Percentiles rank a stretch among this genome's conserved stretches.
These are phyloP conservation scores for Knoxia roxburghii DNA, from an alignment of 257 asterid species.

Conservation along the genomic window DNA sequence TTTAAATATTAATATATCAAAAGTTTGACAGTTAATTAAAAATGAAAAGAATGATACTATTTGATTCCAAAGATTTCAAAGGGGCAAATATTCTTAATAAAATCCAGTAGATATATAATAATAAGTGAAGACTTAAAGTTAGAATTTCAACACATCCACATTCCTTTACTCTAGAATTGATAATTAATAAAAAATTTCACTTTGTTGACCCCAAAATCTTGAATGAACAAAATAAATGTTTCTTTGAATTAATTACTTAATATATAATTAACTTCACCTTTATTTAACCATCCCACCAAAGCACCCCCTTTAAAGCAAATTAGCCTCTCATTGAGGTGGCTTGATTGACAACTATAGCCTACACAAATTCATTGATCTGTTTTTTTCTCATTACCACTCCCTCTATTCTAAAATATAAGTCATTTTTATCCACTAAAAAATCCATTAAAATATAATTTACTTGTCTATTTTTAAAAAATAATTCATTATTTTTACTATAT, in stretches of 20 bases:
- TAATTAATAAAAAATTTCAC: not conserved
- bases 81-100: not conserved
- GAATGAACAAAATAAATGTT: not conserved
- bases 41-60: too few relatives aligned
- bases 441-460: too few relatives aligned
- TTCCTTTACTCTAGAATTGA: not conserved
- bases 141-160: not conserved
- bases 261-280: not conserved
- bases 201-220: conserved; percentile 12
- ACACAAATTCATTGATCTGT: not conserved
- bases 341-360: conserved; percentile 4
- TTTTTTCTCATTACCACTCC: too few relatives aligned
- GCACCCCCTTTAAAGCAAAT: not conserved
- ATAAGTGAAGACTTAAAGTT: not conserved
- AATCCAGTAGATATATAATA: not conserved
- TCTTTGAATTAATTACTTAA: not conserved
- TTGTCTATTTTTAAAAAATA: too few relatives aligned
- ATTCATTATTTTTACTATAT: too few relatives aligned
- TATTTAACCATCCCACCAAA: not conserved
- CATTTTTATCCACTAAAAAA: too few relatives aligned
- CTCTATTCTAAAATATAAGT: too few relatives aligned
- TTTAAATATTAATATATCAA: too few relatives aligned
- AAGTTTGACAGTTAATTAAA: too few relatives aligned
- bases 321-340: not conserved
- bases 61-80: too few relatives aligned